phyloP scores from a whole-genome alignment of 768 basidiomycete genomes.

The Chlorophyllum brunneum region DNA sequence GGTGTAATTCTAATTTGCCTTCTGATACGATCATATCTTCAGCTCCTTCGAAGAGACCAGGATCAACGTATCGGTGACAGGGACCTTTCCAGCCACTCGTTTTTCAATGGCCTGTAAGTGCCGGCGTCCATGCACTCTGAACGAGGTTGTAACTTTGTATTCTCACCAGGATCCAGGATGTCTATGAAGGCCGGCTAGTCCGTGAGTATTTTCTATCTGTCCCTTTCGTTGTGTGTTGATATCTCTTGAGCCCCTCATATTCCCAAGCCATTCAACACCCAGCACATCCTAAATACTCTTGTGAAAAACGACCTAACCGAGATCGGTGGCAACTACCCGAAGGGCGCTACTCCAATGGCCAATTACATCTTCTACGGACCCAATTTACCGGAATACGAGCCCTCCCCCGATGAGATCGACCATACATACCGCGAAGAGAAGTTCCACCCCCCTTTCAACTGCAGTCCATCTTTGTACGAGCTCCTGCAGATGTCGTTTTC shows the following conservation, averaged over 20 bases:
- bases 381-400: neutral
- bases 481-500: neutral
- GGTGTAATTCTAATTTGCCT: neutral
- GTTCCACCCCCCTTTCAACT: neutral
- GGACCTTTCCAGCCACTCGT: neutral
- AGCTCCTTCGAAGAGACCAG: slow-evolving; percentile 2
- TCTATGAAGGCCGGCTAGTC: neutral
- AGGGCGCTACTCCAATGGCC: neutral
- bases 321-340: neutral
- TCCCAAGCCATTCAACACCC: neutral
- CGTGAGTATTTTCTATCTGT: neutral
- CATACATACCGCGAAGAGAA: neutral
- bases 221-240: neutral
- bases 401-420: neutral
- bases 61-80: neutral
- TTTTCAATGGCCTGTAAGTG: slow-evolving; percentile 5
- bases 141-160: neutral
- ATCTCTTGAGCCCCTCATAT: neutral
- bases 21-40: neutral
- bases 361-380: slow-evolving; percentile 6
- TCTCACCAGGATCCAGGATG: neutral
- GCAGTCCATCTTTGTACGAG: neutral
- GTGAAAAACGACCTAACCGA: neutral
- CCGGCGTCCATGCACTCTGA: neutral
- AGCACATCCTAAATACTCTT: neutral